phyloP scores from a whole-genome alignment of 2,329 filamentous ascomycete genomes.

The Fusarium keratoplasticum region DNA sequence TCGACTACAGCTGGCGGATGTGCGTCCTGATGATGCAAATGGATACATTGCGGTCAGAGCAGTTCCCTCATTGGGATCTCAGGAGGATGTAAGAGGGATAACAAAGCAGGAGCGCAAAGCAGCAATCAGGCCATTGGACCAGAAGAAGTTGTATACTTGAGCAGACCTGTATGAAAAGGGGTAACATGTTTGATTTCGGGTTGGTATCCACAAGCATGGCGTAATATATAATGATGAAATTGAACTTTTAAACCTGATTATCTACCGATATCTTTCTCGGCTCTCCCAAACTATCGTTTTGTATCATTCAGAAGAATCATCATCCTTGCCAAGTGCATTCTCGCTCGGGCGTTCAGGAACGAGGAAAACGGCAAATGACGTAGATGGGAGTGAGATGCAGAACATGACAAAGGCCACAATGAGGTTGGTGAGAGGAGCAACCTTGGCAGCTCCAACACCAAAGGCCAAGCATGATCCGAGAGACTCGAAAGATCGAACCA shows the following conservation, averaged over 20 bases:
- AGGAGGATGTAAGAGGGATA: neutral
- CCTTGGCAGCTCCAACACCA: slow-evolving; percentile 59
- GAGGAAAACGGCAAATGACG: slow-evolving; percentile 50
- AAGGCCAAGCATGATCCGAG: slow-evolving; percentile 60
- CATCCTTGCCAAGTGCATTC: slow-evolving; percentile 13
- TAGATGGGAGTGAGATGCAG: slow-evolving; percentile 53
- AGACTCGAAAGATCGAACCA: slow-evolving; percentile 62
- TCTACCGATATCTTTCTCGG: neutral
- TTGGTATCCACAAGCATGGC: neutral
- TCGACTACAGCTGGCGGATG: neutral
- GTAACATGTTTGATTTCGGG: neutral
- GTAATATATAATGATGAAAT: neutral
- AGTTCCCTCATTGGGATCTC: neutral
- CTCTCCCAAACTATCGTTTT: neutral
- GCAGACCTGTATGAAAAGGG: neutral
- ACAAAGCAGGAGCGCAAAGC: neutral
- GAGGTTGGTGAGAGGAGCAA: slow-evolving; percentile 60
- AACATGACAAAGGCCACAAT: slow-evolving; percentile 62
- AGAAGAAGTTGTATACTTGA: neutral
- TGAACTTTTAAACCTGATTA: neutral
- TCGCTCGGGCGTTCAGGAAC: slow-evolving; percentile 48
- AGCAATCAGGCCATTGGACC: neutral
- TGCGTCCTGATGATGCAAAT: neutral
- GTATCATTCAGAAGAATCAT: slow-evolving; percentile 6
- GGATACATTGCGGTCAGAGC: neutral